A percentile compares a stretch with the other conserved stretches of the same genome.
Evolutionary conservation across 495 filamentous ascomycete species (phyloP).

Genomic region (Lepidopterella palustris): DNA sequence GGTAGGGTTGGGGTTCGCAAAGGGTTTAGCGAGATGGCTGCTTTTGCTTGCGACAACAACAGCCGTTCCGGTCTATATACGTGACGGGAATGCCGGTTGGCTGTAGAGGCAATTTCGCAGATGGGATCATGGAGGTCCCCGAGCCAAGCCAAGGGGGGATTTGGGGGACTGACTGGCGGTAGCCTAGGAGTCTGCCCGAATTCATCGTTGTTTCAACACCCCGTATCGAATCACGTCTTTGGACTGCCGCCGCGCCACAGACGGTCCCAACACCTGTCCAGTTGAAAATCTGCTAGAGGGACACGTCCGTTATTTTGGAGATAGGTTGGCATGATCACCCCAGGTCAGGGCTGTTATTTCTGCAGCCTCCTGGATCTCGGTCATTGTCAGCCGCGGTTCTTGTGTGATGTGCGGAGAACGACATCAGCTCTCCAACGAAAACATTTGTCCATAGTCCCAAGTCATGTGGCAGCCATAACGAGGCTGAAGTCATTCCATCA

Average conservation of each 20-base stretch:
- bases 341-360: background rate
- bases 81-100: background rate
- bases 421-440: no score
- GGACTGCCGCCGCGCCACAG: slow-evolving; percentile 1
- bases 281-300: background rate
- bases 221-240: background rate
- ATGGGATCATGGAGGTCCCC: background rate
- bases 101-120: background rate
- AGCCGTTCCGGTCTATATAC: background rate
- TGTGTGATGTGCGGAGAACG: no score
- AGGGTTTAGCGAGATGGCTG: background rate
- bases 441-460: no score
- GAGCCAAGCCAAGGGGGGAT: background rate
- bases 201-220: background rate
- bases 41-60: background rate
- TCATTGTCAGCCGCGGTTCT: background rate
- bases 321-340: background rate
- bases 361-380: background rate
- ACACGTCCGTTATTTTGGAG: background rate
- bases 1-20: background rate
- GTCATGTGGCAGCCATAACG: background rate
- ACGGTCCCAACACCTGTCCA: background rate
- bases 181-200: background rate
- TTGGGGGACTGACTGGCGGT: background rate
- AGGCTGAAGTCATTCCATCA: background rate